These are phyloP conservation scores for Thelonectria discophora DNA, from an alignment of 2,329 filamentous ascomycete species.

Conservation along the genomic window DNA sequence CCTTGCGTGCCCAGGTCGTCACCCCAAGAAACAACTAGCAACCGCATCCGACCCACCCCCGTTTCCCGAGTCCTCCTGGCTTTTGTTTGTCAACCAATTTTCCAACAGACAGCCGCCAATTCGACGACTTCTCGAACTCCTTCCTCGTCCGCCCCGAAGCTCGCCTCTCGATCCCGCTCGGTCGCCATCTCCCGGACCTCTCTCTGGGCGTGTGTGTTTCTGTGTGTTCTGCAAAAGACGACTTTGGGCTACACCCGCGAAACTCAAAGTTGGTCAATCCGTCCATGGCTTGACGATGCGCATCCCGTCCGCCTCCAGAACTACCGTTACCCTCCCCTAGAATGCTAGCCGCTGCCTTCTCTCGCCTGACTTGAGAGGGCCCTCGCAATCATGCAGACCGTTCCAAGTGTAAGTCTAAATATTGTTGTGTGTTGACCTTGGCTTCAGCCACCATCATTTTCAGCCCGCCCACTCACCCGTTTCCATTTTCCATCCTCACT, in stretches of 20 bases:
- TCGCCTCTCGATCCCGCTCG: conserved; percentile 1
- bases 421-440: no score
- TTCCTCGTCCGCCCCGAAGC: background rate
- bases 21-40: conserved; percentile 13
- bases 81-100: conserved; percentile 11
- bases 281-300: conserved; percentile 46
- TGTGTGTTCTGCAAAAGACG: conserved; percentile 7
- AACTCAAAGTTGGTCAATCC: conserved; percentile 26
- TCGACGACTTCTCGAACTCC: background rate
- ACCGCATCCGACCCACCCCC: conserved; percentile 4
- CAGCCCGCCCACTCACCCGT: conserved; percentile 23
- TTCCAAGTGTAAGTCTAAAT: conserved; percentile 59
- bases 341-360: conserved; percentile 49
- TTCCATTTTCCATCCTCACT: conserved; percentile 36
- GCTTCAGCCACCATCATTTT: no score
- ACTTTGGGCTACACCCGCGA: conserved; percentile 24
- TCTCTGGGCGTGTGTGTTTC: conserved; percentile 24
- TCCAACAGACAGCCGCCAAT: background rate
- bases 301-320: conserved; percentile 41
- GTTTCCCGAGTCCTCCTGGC: conserved; percentile 7
- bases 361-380: conserved; percentile 51
- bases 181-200: background rate
- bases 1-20: background rate
- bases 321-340: conserved; percentile 43
- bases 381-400: conserved; percentile 61